Evolutionary conservation across 768 basidiomycete species (phyloP).

Genomic region (Trametes gibbosa): DNA sequence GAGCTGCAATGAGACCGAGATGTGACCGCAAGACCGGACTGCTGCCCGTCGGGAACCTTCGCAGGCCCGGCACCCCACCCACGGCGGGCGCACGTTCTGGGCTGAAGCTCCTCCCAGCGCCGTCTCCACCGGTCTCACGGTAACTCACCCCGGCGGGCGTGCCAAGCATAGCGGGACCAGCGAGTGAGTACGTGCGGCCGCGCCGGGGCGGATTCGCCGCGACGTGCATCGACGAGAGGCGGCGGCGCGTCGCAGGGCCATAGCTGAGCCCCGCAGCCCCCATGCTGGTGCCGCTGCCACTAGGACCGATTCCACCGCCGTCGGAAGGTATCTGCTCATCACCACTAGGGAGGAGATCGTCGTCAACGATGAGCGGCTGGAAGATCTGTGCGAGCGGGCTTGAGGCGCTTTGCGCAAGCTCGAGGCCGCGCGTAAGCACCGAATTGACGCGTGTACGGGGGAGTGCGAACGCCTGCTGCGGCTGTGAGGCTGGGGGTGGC

Average conservation of each 20-base stretch:
- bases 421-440: constrained; percentile 37
- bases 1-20: constrained; percentile 6
- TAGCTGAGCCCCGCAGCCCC: constrained; percentile 32
- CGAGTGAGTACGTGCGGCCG: constrained; percentile 14
- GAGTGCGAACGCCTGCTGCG: constrained; percentile 8
- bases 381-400: constrained; percentile 77
- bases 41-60: constrained; percentile 22
- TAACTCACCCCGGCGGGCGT: neutral
- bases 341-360: constrained; percentile 34
- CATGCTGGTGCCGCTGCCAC: too few species aligned
- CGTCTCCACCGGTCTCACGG: constrained; percentile 11
- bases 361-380: constrained; percentile 61
- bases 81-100: neutral
- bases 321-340: constrained; percentile 18
- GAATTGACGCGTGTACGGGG: constrained; percentile 44
- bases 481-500: neutral
- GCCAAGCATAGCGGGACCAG: neutral
- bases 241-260: constrained; percentile 39
- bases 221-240: constrained; percentile 35
- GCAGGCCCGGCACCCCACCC: constrained; percentile 1
- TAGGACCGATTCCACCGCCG: neutral
- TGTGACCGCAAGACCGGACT: constrained; percentile 12
- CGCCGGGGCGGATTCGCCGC: constrained; percentile 13
- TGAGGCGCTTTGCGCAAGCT: constrained; percentile 38
- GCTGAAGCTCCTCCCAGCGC: neutral